Conservation (phyloP, 2,329 filamentous ascomycete genomes). For the Leptographium radiaticola region DNA sequence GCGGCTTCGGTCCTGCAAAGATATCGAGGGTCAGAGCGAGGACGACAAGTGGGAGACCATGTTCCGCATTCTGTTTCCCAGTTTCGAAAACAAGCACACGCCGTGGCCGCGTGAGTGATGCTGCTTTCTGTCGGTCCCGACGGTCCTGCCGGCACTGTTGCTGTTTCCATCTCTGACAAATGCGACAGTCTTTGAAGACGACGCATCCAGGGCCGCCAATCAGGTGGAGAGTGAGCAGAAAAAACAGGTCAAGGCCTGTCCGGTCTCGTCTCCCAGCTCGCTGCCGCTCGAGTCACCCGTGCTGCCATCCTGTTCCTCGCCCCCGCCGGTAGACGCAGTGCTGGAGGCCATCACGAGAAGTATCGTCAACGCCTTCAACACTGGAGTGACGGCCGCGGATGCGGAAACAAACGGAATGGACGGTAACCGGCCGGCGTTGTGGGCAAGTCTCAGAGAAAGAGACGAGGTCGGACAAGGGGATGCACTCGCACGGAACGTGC, state of each 20-base stretch:
- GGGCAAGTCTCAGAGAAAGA: too few species aligned
- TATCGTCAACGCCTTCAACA: too few species aligned
- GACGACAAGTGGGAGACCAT: slow-evolving; percentile 25
- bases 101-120: slow-evolving; percentile 21
- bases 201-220: too few species aligned
- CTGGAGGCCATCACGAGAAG: neutral
- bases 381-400: too few species aligned
- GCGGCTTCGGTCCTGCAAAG: slow-evolving; percentile 20
- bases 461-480: too few species aligned
- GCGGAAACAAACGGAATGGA: too few species aligned
- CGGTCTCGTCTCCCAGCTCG: too few species aligned
- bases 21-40: slow-evolving; percentile 17
- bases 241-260: neutral
- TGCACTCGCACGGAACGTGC: too few species aligned
- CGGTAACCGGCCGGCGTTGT: too few species aligned
- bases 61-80: slow-evolving; percentile 24
- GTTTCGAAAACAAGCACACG: slow-evolving; percentile 14
- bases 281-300: too few species aligned
- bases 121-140: too few species aligned
- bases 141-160: neutral
- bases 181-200: neutral
- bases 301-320: neutral
- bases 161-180: neutral
- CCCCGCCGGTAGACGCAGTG: neutral
- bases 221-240: neutral